phyloP scores from a whole-genome alignment of 148 eudicot genomes.

The Persicaria tinctoria region DNA sequence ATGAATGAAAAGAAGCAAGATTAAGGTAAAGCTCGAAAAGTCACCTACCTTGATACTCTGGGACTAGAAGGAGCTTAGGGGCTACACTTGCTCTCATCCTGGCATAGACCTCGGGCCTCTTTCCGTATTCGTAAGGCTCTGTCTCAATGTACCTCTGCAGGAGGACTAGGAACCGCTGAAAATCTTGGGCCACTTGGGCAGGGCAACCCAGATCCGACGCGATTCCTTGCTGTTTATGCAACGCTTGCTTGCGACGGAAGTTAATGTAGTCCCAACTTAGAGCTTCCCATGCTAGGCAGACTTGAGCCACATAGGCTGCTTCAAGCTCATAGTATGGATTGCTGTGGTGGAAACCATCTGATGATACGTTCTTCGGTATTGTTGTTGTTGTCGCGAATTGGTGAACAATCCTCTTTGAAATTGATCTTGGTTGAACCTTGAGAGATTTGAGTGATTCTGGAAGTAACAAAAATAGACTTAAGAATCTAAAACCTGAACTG shows the following conservation, averaged over 20 bases:
- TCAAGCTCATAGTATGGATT: slow-evolving; percentile 69
- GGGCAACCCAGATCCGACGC: slow-evolving; percentile 63
- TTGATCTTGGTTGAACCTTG: slow-evolving; percentile 71
- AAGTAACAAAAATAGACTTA: not conserved
- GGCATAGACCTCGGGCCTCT: slow-evolving; percentile 75
- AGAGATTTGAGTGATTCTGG: slow-evolving; percentile 71
- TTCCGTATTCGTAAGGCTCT: slow-evolving; percentile 81
- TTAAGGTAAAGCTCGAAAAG: not conserved
- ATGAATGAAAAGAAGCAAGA: not conserved
- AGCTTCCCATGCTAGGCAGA: slow-evolving; percentile 95
- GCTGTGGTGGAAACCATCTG: slow-evolving; percentile 9
- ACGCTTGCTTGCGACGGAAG: slow-evolving; percentile 53
- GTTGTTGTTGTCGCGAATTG: slow-evolving; percentile 40
- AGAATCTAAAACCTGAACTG: not conserved
- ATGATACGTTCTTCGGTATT: slow-evolving; percentile 3
- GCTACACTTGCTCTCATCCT: slow-evolving; percentile 49
- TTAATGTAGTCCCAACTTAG: slow-evolving; percentile 76
- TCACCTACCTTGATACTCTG: slow-evolving; percentile 70
- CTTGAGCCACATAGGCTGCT: slow-evolving; percentile 80
- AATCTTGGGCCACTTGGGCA: slow-evolving; percentile 77
- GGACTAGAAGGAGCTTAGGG: slow-evolving; percentile 87
- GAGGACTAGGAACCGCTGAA: slow-evolving; percentile 83
- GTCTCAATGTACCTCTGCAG: slow-evolving; percentile 73
- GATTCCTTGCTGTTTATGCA: slow-evolving; percentile 15
- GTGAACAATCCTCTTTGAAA: slow-evolving; percentile 67